Evolutionary conservation across 768 basidiomycete genomes (phyloP).

Genomic region (Cystobasidium tubakii): DNA sequence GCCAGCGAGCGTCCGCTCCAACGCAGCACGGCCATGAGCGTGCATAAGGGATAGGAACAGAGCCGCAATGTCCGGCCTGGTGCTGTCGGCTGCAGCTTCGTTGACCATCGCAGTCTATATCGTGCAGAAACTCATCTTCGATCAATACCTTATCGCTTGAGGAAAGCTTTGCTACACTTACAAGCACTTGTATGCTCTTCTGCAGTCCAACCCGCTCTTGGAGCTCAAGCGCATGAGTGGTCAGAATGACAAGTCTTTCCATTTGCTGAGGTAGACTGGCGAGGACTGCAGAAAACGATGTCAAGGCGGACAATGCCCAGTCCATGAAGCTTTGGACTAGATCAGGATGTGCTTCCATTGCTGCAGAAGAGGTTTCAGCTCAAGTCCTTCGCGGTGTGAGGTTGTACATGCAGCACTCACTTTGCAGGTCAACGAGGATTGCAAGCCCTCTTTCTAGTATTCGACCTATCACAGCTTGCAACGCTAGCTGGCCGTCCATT

Average conservation of each 20-base stretch:
- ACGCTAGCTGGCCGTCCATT: not conserved
- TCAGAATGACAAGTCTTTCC: conserved; percentile 48
- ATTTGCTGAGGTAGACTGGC: conserved; percentile 45
- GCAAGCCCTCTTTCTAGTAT: not conserved
- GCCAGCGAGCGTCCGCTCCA: conserved; percentile 10
- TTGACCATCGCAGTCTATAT: conserved; percentile 46
- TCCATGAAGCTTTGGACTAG: conserved; percentile 51
- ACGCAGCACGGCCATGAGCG: conserved; percentile 47
- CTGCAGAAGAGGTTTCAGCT: conserved; percentile 23
- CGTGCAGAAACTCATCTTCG: too few species aligned
- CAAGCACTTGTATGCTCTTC: conserved; percentile 49
- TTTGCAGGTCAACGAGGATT: not conserved
- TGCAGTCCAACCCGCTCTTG: conserved; percentile 52
- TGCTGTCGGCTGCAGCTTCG: conserved; percentile 43
- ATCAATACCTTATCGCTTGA: too few species aligned
- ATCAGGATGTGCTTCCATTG: conserved; percentile 49
- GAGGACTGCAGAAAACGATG: conserved; percentile 43
- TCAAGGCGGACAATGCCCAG: conserved; percentile 45
- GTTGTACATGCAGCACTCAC: conserved; percentile 14
- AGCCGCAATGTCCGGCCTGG: conserved; percentile 44
- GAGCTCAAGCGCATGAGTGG: conserved; percentile 48
- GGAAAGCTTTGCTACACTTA: conserved; percentile 43
- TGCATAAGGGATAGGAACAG: conserved; percentile 48
- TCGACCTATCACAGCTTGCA: not conserved
- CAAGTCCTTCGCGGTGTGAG: not conserved